Conservation (phyloP, 1,284 basidiomycete genomes). For the Abortiporus biennis region DNA sequence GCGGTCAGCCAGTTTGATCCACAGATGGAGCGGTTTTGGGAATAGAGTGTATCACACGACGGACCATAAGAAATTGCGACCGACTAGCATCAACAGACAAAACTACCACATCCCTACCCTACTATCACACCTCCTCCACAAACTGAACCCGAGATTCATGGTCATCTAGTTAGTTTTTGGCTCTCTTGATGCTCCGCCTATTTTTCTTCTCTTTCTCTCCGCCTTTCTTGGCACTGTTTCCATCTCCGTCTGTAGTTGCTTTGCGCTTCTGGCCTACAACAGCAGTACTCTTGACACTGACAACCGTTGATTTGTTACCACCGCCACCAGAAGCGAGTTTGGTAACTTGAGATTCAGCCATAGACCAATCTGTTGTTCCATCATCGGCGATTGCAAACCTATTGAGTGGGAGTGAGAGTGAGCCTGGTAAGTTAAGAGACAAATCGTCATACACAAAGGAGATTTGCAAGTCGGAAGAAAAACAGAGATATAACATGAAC, state of each 20-base stretch:
- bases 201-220: slow-evolving; percentile 38
- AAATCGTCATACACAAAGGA: neutral
- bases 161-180: no score
- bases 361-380: slow-evolving; percentile 63
- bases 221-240: slow-evolving; percentile 23
- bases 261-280: slow-evolving; percentile 58
- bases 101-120: no score
- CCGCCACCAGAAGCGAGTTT: slow-evolving; percentile 33
- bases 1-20: no score
- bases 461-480: neutral
- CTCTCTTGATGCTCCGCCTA: slow-evolving; percentile 51
- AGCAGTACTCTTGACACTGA: slow-evolving; percentile 64
- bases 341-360: slow-evolving; percentile 68
- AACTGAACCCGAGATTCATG: no score
- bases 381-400: slow-evolving; percentile 81
- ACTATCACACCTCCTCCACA: no score
- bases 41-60: no score
- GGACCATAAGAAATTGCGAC: no score
- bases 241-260: slow-evolving; percentile 30
- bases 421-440: slow-evolving; percentile 16
- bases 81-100: no score
- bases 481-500: neutral
- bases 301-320: slow-evolving; percentile 55
- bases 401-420: slow-evolving; percentile 12
- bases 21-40: no score